Evolutionary conservation across 2,329 filamentous ascomycete species (phyloP).

Genomic region (Aspergillus sp.): DNA sequence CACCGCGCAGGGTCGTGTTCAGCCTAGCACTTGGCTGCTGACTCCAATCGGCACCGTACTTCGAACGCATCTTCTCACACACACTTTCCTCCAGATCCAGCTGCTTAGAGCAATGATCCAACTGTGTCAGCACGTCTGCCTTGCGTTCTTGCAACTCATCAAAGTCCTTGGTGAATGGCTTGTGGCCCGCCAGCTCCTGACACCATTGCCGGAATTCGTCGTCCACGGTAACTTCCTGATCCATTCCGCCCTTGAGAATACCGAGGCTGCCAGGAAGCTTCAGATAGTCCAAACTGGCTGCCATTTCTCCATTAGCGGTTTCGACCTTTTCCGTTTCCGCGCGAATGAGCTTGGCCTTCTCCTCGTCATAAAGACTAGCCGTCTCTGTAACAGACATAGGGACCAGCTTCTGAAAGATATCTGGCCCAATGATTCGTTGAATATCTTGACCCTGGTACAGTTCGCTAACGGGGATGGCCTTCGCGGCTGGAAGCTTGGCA

Average conservation of each 20-base stretch:
- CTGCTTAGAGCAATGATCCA: slow-evolving; percentile 79
- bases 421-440: slow-evolving; percentile 89
- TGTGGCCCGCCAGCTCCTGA: slow-evolving; percentile 80
- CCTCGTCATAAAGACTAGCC: slow-evolving; percentile 94
- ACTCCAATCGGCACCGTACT: slow-evolving; percentile 93
- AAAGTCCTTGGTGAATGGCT: slow-evolving; percentile 70
- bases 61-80: slow-evolving; percentile 98
- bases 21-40: slow-evolving; percentile 90
- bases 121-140: slow-evolving; percentile 60
- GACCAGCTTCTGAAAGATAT: slow-evolving; percentile 94
- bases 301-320: slow-evolving; percentile 90
- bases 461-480: slow-evolving; percentile 94
- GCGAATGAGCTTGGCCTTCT: slow-evolving; percentile 91
- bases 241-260: slow-evolving; percentile 84
- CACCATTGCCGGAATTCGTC: slow-evolving; percentile 93
- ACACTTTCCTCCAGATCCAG: slow-evolving; percentile 96
- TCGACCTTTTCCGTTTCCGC: slow-evolving; percentile 93
- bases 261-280: slow-evolving; percentile 83
- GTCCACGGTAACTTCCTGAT: slow-evolving; percentile 80
- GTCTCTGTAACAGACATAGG: slow-evolving; percentile 94
- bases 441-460: slow-evolving; percentile 97
- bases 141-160: slow-evolving; percentile 73
- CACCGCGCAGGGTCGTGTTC: slow-evolving; percentile 77
- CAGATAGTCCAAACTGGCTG: slow-evolving; percentile 85
- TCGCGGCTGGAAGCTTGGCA: slow-evolving; percentile 86